Base-by-base conservation (phyloP, 2,329 filamentous ascomycete genomes). In the Cladobotryum protrusum region DNA sequence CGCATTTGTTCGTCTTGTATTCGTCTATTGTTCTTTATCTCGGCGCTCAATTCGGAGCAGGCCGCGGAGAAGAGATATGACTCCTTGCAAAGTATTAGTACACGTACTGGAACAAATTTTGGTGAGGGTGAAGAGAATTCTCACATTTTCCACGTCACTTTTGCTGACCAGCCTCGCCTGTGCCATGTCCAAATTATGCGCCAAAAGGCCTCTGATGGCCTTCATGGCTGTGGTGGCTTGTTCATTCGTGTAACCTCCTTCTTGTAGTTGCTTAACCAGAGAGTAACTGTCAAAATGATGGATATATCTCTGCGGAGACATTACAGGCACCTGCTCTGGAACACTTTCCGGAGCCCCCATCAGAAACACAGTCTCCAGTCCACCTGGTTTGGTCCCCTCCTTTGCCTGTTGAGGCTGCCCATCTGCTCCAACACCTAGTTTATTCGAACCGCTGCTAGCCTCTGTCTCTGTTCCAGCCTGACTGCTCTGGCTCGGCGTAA, bases 221-320 rank as follows among this genome's bases (percentile, higher is more conserved):
- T 97, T 97, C 93, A 99, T 99, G 46, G 89, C 76, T 5, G 85
- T 89, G 45, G 90, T 82, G 20, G 89, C 83, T 67, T 96, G 92
- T 0, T 76, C 77, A 41, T 80, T 74, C 1, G 79, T 82, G 68
- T 90, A 96, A 0, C 86, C 86, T 12, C 83, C 83, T 15, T 83
- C 78, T 47, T 85, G 78, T 14, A 99, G 81, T 59, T 89, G 82
- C 62, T 86, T 86, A 14, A 97, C 93, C 5, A 97, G 79, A 13
- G 83, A 85, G 68, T 93, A 99, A 19, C 86, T 96, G 70, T 99
- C 92, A 68, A 99, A 99, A 70, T 97, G 90, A 71, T 99, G 93
- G 33, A 96, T 83, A 63, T 96, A 95, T 1, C 85, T 87, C 7
- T 87, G 81, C 1, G 88, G 79, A 43, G 82, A 76, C 63, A 87